Conservation (phyloP, 2,329 filamentous ascomycete genomes). For the Penicillium concentricum region DNA sequence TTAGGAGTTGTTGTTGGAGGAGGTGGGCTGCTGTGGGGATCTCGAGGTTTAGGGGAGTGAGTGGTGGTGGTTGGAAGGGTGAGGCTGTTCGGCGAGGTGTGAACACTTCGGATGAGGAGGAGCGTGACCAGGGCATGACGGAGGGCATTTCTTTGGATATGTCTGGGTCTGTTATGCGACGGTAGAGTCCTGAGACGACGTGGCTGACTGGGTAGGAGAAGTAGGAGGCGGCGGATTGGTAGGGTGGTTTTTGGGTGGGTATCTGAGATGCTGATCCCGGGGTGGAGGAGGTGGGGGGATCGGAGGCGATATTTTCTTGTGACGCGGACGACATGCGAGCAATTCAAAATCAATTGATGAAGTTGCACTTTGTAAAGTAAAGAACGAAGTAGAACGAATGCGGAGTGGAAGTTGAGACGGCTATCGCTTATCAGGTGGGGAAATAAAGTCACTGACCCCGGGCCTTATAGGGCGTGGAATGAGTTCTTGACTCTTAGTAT, state of each 20-base stretch:
- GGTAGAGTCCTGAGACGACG: conserved; percentile 63
- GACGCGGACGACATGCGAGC: conserved; percentile 26
- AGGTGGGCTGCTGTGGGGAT: conserved; percentile 52
- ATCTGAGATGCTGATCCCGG: conserved; percentile 25
- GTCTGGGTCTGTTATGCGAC: conserved; percentile 57
- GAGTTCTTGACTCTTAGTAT: neutral
- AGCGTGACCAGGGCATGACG: conserved; percentile 40
- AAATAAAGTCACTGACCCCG: neutral
- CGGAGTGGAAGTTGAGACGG: conserved; percentile 4
- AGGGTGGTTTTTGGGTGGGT: conserved; percentile 21
- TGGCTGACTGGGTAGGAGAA: conserved; percentile 53
- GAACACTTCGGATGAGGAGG: conserved; percentile 37
- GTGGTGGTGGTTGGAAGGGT: conserved; percentile 82
- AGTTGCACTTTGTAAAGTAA: neutral
- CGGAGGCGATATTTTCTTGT: conserved; percentile 16
- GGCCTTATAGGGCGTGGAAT: neutral
- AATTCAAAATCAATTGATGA: conserved; percentile 12
- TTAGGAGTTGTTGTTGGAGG: conserved; percentile 64
- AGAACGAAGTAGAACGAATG: neutral
- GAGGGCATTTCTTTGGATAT: conserved; percentile 19
- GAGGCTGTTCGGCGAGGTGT: conserved; percentile 62
- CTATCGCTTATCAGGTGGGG: conserved; percentile 25
- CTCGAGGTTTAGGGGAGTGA: conserved; percentile 73
- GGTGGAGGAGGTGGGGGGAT: conserved; percentile 19
- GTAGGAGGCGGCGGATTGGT: conserved; percentile 46